Evolutionary conservation across 169 alveolate genomes (phyloP), one percentile per base, ranked within the genome.

Genomic region (Plasmodium malariae): DNA sequence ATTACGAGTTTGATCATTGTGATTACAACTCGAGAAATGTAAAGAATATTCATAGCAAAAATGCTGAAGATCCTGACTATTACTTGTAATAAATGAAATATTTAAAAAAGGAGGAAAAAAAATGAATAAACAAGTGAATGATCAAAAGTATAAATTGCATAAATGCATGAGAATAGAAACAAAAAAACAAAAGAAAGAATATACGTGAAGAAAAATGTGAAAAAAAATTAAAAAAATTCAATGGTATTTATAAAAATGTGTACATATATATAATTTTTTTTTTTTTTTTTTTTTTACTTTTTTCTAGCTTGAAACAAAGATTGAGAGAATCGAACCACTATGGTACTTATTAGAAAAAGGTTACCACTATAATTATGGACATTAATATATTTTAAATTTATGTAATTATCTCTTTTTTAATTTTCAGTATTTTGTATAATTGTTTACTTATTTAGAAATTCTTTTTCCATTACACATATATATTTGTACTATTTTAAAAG

Each of bases 61-160:
- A 78, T 45, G 55, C 85, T 17, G 91, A 83, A 51, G 91, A 83
- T 48, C 74, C 91, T 19, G 91, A 83, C 54, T 83, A 83, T 51
- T 83, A 83, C 60, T 83, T 83, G 91, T 83, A 83, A 76, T 76
- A 26, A 62, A 57, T 40, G 60, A 74, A 74, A 74, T 55, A 60
- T 28, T 45, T 28, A 71, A 49, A 30, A 71, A 14, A 51, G 45
- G 21, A 71, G n/a, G 37, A 70, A 63, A 3, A 63, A 1, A 70
- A 51, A 34, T 5, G 36, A 48, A 72, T 17, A n/a, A n/a, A 59
- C 19, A n/a, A 14, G 26, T 24, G 28, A 32, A n/a, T 40, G 26
- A 12, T n/a, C 0, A 49, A 24, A 26, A 5, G 24, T 28, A 28
- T 30, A 59, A 30, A 37, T 60, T 48, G n/a, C 4, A 51, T 14